Percentiles rank a stretch among this genome's conserved stretches.
Conservation (phyloP, 2,329 filamentous ascomycete species). For the Ceratocystiopsis brevicomis region DNA sequence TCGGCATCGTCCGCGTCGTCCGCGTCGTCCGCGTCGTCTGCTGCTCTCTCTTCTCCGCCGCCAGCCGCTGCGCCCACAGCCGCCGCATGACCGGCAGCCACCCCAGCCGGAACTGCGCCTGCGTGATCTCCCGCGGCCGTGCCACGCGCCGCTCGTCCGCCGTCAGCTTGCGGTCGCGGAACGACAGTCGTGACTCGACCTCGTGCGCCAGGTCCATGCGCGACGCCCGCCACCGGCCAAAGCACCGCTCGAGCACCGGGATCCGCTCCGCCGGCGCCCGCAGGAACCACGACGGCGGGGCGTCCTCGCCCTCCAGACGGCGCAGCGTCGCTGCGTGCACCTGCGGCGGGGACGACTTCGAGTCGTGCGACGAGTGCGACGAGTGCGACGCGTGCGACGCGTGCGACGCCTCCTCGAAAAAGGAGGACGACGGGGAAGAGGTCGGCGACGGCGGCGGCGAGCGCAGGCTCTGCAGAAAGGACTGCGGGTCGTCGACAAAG, state of each 20-base stretch:
- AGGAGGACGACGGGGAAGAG: too few species aligned
- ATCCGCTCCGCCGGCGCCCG: background rate
- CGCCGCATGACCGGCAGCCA: background rate
- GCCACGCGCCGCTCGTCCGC: constrained; percentile 2
- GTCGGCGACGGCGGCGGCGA: too few species aligned
- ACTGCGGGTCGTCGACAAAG: too few species aligned
- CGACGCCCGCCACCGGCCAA: background rate
- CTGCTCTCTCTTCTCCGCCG: background rate
- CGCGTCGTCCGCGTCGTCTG: background rate
- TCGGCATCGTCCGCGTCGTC: background rate
- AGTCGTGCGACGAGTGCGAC: too few species aligned
- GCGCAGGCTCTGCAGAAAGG: too few species aligned
- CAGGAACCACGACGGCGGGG: background rate
- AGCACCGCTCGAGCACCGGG: background rate
- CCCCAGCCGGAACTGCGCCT: background rate
- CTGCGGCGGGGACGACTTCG: background rate
- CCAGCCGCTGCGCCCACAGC: constrained; percentile 2
- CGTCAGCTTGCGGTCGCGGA: constrained; percentile 1
- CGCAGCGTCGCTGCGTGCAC: background rate
- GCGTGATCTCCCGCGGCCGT: constrained; percentile 1
- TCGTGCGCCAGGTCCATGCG: background rate
- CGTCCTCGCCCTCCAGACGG: background rate
- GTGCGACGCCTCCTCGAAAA: too few species aligned
- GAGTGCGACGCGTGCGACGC: too few species aligned
- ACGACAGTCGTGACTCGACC: background rate